Base-by-base conservation (phyloP, 257 asterid genomes). In the Sherardia arvensis region DNA sequence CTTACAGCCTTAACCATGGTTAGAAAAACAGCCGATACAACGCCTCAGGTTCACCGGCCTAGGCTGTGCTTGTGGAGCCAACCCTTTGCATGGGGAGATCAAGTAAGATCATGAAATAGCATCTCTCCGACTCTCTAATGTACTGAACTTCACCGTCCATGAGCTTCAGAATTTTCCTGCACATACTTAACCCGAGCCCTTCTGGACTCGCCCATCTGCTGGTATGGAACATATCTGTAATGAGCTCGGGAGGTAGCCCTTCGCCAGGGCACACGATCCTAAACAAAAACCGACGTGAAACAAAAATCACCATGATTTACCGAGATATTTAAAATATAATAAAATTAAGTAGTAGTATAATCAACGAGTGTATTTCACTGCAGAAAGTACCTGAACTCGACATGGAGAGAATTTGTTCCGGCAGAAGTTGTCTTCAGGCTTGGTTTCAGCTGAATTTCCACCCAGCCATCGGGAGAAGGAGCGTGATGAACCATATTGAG, bases 141-240 rank as follows among this genome's bases (percentile, higher is more conserved):
- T 88, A 91, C 57, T 83, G 95, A 68, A 91, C 93, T 72, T 88
- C 96, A 30, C 98, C 98, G 34, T 83, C 79, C 98, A 91, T 88
- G 15, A 71, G 92, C 82, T 80, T 91, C 83, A 91, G 61, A 48
- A 88, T 69, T 68, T 84, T 88, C 63, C 87, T 59, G 83, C 88
- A 83, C 80, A 80, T 83, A 75, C 90, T 80, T 53, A 91, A 76
- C 27, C 92, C 91, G 48, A 88, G 71, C 47, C 96, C 98, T 81
- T 91, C 94, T 66, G 75, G 87, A 57, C 88, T 81, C 47, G 58
- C 75, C 96, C 94, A 88, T 71, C 76, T 75, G 65, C 77, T 79
- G 69, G 78, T 79, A 56, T 80, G 87, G 81, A 91, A 91, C 95
- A 85, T 85, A 78, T 91, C 98, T 69, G 79, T 85, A 70, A 91